Evolutionary conservation across 805 yeast genomes (phyloP), one percentile per base, ranked within the genome.

Genomic region (Yarrowia osloensis): DNA sequence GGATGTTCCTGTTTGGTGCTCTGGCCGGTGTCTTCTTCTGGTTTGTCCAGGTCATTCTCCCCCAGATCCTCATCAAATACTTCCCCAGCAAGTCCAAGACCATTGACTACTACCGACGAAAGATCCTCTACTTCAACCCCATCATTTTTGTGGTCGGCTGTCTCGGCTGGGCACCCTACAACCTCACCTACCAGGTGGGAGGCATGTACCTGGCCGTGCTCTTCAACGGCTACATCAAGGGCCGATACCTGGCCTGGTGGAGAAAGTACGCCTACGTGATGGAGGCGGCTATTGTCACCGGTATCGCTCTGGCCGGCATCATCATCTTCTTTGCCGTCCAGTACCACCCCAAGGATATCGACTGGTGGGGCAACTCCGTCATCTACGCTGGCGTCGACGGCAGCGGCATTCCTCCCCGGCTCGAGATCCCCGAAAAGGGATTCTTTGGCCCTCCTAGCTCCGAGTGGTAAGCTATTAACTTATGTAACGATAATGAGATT

Each of bases 21-120:
- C 40, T 79, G 75, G 67, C 68, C 39, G 72, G 73, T 4, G 55
- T 73, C 17, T 31, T 46, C 22, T 61, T 61, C 54, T 61, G 66
- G 66, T 31, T 46, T 15, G n/a, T 57, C 3, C 65, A 57, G 65
- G 39, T 39, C 37, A 42, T 57, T 19, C 19, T 57, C 9, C 65
- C 65, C 13, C 82, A 69, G 22, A 24, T 35, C 9, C 46, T 62
- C 35, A 44, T 6, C 24, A 62, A 44, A 55, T 62, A 62, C 55
- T 33, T 62, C 55, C 66, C 55, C 42, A 26, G 33, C 39, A 29
- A 17, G 9, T 7, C 42, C 35, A 4, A 35, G 22, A 54, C 44
- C 42, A 37, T 54, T 5, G 31, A 54, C 44, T 33, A 35, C 42
- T 54, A 54, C 44, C 42, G 61, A 54, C 61, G 61, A 54, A 54